phyloP scores from a whole-genome alignment of 441 rosid species.

The Populus hybrid region DNA sequence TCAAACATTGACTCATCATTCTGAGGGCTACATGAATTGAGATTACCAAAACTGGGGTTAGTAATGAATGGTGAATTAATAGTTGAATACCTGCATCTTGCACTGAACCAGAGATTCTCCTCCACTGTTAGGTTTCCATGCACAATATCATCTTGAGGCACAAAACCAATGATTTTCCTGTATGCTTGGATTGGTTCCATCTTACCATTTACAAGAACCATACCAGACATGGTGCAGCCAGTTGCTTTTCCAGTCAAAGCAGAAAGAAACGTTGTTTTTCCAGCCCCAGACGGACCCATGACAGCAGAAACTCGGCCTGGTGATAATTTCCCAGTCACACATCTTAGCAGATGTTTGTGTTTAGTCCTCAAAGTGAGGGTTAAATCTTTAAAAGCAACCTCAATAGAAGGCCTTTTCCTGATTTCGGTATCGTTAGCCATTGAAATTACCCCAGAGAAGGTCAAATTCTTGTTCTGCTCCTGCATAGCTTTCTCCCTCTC shows the following conservation, averaged over 20 bases:
- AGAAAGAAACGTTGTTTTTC: slow-evolving; percentile 94
- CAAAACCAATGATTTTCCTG: slow-evolving; percentile 89
- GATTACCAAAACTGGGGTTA: neutral
- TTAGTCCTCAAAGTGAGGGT: slow-evolving; percentile 73
- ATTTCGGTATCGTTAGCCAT: slow-evolving; percentile 76
- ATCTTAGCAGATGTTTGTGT: slow-evolving; percentile 79
- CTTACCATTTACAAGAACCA: slow-evolving; percentile 80
- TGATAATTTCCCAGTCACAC: slow-evolving; percentile 81
- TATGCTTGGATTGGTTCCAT: slow-evolving; percentile 73
- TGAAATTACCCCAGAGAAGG: slow-evolving; percentile 86
- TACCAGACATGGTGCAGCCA: slow-evolving; percentile 71
- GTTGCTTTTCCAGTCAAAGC: slow-evolving; percentile 87
- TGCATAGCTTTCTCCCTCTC: slow-evolving; percentile 93
- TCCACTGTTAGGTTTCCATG: slow-evolving; percentile 59
- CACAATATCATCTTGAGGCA: slow-evolving; percentile 97
- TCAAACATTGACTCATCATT: neutral
- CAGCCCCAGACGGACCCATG: slow-evolving; percentile 99
- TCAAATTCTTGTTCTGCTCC: slow-evolving; percentile 78
- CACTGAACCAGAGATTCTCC: slow-evolving; percentile 82
- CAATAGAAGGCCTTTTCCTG: slow-evolving; percentile 65
- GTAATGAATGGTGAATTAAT: neutral
- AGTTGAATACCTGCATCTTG: slow-evolving; percentile 83
- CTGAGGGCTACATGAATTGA: neutral
- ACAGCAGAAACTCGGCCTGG: slow-evolving; percentile 97
- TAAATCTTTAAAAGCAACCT: slow-evolving; percentile 82